Evolutionary conservation across 108 stramenopile genomes (phyloP).

Genomic region (Skeletonema grethae): DNA sequence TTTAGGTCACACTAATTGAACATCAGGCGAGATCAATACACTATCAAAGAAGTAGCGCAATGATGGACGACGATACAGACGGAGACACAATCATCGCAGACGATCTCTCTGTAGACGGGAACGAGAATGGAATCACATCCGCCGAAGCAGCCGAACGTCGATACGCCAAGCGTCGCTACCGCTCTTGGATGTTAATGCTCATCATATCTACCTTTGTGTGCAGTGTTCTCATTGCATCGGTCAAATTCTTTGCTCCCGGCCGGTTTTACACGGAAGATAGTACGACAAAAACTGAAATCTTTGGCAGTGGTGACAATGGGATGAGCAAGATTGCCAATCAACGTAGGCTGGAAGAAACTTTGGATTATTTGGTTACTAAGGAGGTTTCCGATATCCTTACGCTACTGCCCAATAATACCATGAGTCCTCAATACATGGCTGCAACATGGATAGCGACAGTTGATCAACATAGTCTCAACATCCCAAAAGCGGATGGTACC

Average conservation of each 20-base stretch:
- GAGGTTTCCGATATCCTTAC: slow-evolving; percentile 8
- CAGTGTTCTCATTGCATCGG: slow-evolving; percentile 17
- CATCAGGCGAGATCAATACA: not conserved
- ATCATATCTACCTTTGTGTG: slow-evolving; percentile 15
- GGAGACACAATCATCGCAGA: slow-evolving; percentile 40
- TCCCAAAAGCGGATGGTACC: not conserved
- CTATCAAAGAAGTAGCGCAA: not conserved
- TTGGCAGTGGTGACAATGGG: slow-evolving; percentile 15
- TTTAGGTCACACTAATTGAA: not conserved
- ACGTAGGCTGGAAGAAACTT: slow-evolving; percentile 14
- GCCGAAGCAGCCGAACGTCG: slow-evolving; percentile 1
- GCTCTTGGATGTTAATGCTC: not conserved
- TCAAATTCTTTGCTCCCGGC: not conserved
- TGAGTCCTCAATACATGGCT: slow-evolving; percentile 34
- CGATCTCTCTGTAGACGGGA: slow-evolving; percentile 17
- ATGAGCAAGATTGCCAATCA: slow-evolving; percentile 20
- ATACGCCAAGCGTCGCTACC: slow-evolving; percentile 9
- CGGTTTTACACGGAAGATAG: not conserved
- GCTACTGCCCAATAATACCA: not conserved
- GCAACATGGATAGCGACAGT: slow-evolving; percentile 30
- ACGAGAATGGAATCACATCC: slow-evolving; percentile 9
- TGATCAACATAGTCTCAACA: slow-evolving; percentile 19
- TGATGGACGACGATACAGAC: slow-evolving; percentile 16
- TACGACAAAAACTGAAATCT: not conserved
- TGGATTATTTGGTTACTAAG: slow-evolving; percentile 30